Base-by-base conservation (phyloP, 2,329 filamentous ascomycete genomes). In the Triangularia setosa region DNA sequence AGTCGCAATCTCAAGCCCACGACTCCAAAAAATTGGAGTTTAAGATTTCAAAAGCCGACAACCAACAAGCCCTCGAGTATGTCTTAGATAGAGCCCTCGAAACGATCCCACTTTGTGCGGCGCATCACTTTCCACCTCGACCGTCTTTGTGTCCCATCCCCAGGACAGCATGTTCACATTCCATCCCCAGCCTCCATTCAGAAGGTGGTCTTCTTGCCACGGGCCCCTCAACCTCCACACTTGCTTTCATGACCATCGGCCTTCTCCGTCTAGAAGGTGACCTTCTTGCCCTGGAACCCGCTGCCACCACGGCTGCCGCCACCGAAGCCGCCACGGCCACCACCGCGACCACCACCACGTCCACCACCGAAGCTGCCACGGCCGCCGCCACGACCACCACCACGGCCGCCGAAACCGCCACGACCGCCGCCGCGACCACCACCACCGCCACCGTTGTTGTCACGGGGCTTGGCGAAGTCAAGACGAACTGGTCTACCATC, bases 281-380 rank as follows among this genome's bases (percentile, higher is more conserved):
- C 87, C 87, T 93, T 95, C 82, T 87, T 90, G 79, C 92, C 92
- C 78, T 87, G 82, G 82, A 90, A 92, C 75, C 84, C 81, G 73
- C 78, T 80, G 66, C 79, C 79, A 55, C 81, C 79, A 63, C 79
- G 71, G 63, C 76, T 76, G 27, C 79, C 76, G 55, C 79, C 74
- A 67, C 85, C 80, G 64, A 79, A 80, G 68, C 81, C 75, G 68
- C 84, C 79, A 68, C 84, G 79, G 68, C 84, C 79, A 64, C 82
- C 77, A 69, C 81, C 76, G 65, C 83, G 78, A 67, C 84, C 79
- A 67, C 84, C 77, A 68, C 83, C 78, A 64, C 84, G 80, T 67
- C 82, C 72, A 35, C 76, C 74, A 67, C 81, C 76, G 65, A 79
- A 73, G 30, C 80, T 78, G 65, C 83, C 78, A 66, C 81, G 74